Evolutionary conservation across 306 rosid genomes (phyloP).

Genomic region (Gynostemma pentaphyllum): DNA sequence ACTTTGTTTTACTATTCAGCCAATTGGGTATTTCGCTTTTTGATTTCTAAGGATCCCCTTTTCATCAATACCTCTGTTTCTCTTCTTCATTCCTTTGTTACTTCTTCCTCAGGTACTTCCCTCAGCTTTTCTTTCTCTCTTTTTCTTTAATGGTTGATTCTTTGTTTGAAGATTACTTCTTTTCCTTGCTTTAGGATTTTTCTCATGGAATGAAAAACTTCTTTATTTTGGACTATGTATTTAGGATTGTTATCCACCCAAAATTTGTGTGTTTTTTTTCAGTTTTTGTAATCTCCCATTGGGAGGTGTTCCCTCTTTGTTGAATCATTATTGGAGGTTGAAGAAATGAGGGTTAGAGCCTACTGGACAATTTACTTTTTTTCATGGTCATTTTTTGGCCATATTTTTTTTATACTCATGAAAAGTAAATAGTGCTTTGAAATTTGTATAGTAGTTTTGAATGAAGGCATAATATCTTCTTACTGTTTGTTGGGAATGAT

Average conservation of each 20-base stretch:
- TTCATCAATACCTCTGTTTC: slow-evolving; percentile 83
- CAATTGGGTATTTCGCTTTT: slow-evolving; percentile 35
- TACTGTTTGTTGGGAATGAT: background rate
- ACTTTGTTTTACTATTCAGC: slow-evolving; percentile 50
- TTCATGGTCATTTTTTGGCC: too few species aligned
- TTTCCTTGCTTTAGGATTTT: background rate
- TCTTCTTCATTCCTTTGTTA: slow-evolving; percentile 63
- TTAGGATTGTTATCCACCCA: too few species aligned
- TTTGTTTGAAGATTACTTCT: background rate
- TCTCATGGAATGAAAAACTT: background rate
- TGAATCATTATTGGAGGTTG: slow-evolving; percentile 3
- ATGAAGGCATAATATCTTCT: background rate
- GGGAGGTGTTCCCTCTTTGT: too few species aligned
- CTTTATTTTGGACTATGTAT: background rate
- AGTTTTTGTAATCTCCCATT: too few species aligned
- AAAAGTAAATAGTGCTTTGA: too few species aligned
- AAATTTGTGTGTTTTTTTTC: too few species aligned
- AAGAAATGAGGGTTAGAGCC: background rate
- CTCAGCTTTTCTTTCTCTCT: background rate
- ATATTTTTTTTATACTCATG: too few species aligned
- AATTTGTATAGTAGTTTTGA: too few species aligned
- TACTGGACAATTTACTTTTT: too few species aligned
- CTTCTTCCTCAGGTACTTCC: slow-evolving; percentile 64
- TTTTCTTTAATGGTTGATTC: background rate
- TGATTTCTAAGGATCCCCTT: slow-evolving; percentile 46